Evolutionary conservation across 371 early-diverging fungal genomes (phyloP).

Genomic region (Saksenaea vasiformis): DNA sequence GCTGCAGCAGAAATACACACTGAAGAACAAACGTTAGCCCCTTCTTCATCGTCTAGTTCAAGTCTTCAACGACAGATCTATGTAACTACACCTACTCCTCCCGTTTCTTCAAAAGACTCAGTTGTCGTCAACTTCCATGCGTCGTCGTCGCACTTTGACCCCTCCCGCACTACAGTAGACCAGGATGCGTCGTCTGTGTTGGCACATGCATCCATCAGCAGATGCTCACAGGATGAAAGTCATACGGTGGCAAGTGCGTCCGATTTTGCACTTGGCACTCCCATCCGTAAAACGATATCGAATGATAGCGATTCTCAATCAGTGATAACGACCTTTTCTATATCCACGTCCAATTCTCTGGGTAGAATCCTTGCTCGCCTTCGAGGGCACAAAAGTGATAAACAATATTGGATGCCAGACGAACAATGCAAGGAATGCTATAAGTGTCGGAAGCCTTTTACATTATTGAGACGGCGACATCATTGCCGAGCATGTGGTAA

Average conservation of each 20-base stretch:
- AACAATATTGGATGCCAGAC: conserved; percentile 88
- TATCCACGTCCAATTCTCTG: conserved; percentile 61
- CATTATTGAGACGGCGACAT: conserved; percentile 73
- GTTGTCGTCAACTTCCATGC: conserved; percentile 15
- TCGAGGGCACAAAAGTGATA: conserved; percentile 64
- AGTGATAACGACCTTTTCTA: conserved; percentile 53
- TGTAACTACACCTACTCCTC: conserved; percentile 28
- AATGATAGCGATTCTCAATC: conserved; percentile 58
- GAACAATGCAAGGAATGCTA: conserved; percentile 84
- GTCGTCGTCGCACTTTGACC: conserved; percentile 9
- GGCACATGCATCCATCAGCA: conserved; percentile 8
- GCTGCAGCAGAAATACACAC: conserved; percentile 1
- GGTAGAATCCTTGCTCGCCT: conserved; percentile 58
- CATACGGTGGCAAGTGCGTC: conserved; percentile 22
- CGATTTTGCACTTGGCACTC: conserved; percentile 30
- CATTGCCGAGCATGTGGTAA: conserved; percentile 88
- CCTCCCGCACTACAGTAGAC: neutral
- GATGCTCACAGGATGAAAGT: conserved; percentile 10
- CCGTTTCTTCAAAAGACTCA: conserved; percentile 21
- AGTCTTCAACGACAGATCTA: conserved; percentile 16
- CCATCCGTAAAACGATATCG: conserved; percentile 42
- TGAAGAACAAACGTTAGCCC: conserved; percentile 7
- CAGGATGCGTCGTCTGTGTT: neutral
- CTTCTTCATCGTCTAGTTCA: conserved; percentile 27
- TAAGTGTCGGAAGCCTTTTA: conserved; percentile 78